phyloP scores from a whole-genome alignment of 2,329 filamentous ascomycete species.

The Colletotrichum spaethianum region DNA sequence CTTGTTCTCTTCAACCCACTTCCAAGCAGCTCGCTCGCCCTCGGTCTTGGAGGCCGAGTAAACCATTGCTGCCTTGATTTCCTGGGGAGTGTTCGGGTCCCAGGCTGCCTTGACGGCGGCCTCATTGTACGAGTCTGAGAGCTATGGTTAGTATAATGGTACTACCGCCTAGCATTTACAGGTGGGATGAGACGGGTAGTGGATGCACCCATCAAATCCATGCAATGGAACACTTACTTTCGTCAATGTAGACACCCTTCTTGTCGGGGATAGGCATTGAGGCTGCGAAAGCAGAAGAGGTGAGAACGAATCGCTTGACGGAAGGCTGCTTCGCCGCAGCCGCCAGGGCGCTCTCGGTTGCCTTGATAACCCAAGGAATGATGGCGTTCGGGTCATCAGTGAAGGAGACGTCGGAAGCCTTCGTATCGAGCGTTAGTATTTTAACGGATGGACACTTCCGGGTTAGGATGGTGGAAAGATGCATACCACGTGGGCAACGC shows the following conservation, averaged over 20 bases:
- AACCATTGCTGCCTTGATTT: conserved; percentile 44
- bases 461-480: conserved; percentile 44
- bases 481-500: conserved; percentile 24
- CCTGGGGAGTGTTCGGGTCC: conserved; percentile 52
- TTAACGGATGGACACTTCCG: conserved; percentile 15
- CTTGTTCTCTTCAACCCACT: conserved; percentile 52
- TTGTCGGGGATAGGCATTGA: conserved; percentile 42
- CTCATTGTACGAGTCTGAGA: conserved; percentile 53
- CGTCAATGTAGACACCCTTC: conserved; percentile 37
- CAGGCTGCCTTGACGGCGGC: conserved; percentile 51
- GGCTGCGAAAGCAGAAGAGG: conserved; percentile 51
- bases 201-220: background rate
- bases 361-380: conserved; percentile 52
- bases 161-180: background rate
- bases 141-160: background rate
- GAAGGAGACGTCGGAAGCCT: conserved; percentile 53
- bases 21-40: conserved; percentile 55
- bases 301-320: conserved; percentile 58
- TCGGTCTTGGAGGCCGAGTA: conserved; percentile 58
- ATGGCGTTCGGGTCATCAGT: conserved; percentile 54
- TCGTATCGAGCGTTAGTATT: conserved; percentile 43
- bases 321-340: conserved; percentile 51
- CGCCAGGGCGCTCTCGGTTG: conserved; percentile 49
- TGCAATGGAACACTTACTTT: conserved; percentile 28
- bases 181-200: background rate